phyloP scores from a whole-genome alignment of 2,329 filamentous ascomycete genomes.

The Aspergillus sp. region DNA sequence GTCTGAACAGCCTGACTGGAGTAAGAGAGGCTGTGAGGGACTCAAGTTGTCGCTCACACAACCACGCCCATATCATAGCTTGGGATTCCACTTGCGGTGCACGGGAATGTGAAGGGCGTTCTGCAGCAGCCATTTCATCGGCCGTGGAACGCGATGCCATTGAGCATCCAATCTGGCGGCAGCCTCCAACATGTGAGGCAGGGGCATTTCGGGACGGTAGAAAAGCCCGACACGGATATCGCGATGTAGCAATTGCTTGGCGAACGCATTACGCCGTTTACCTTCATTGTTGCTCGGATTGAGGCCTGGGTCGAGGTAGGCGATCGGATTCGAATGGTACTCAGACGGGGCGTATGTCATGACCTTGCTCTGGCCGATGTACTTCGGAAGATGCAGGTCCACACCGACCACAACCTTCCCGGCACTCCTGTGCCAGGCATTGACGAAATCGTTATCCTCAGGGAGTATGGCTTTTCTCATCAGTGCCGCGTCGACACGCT shows the following conservation, averaged over 20 bases:
- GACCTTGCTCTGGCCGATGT: constrained; percentile 11
- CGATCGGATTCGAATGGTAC: constrained; percentile 26
- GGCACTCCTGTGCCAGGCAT: constrained; percentile 24
- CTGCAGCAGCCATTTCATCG: constrained; percentile 31
- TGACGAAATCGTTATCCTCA: constrained; percentile 8
- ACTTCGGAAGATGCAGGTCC: constrained; percentile 17
- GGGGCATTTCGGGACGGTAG: constrained; percentile 22
- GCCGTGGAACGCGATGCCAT: constrained; percentile 28
- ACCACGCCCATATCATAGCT: background rate
- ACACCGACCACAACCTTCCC: constrained; percentile 38
- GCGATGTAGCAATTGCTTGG: constrained; percentile 24
- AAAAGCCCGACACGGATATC: constrained; percentile 28
- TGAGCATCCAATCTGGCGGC: constrained; percentile 33
- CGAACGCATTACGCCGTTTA: constrained; percentile 24
- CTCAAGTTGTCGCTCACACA: background rate
- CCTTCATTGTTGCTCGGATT: constrained; percentile 22
- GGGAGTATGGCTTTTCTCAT: constrained; percentile 6
- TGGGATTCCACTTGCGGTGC: background rate
- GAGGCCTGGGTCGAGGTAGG: constrained; percentile 21
- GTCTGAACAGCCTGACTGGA: no score
- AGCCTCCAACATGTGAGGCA: constrained; percentile 36
- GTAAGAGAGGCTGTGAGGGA: no score
- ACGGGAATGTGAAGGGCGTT: constrained; percentile 36
- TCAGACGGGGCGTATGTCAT: constrained; percentile 24
- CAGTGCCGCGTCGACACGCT: constrained; percentile 32